Conservation (phyloP, 2,329 filamentous ascomycete species). For the Exophiala viscosa region DNA sequence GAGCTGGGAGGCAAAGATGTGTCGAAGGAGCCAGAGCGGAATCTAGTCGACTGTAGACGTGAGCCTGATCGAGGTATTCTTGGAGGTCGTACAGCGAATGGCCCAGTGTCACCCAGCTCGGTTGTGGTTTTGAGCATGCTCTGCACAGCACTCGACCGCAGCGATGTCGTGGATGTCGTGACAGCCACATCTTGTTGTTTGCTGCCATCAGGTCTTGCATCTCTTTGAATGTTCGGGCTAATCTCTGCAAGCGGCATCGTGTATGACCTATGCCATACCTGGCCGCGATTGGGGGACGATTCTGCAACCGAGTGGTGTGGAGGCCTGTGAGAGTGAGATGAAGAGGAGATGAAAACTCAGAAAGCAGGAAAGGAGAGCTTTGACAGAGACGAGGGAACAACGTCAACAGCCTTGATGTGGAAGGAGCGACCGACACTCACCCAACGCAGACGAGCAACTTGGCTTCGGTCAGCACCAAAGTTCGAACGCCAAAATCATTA, state of each 20-base stretch:
- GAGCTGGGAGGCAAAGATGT: slow-evolving; percentile 18
- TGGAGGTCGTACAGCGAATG: slow-evolving; percentile 54
- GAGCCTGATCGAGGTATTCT: slow-evolving; percentile 35
- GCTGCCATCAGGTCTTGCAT: slow-evolving; percentile 4
- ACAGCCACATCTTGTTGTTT: slow-evolving; percentile 7
- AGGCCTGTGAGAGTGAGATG: background rate
- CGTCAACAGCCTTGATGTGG: no score
- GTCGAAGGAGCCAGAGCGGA: slow-evolving; percentile 24
- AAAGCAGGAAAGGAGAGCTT: no score
- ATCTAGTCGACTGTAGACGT: slow-evolving; percentile 16
- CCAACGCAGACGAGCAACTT: no score
- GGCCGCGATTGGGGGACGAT: background rate
- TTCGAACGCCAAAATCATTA: no score
- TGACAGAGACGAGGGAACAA: no score
- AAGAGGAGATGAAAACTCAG: no score
- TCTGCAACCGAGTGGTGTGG: background rate
- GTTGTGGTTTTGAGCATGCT: slow-evolving; percentile 65
- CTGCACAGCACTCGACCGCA: slow-evolving; percentile 52
- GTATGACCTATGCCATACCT: slow-evolving; percentile 4
- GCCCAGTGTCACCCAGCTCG: slow-evolving; percentile 62
- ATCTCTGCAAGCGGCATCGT: slow-evolving; percentile 26
- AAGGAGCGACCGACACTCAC: no score
- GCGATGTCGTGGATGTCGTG: slow-evolving; percentile 8
- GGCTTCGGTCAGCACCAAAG: no score
- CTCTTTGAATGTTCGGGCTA: slow-evolving; percentile 20